phyloP scores from a whole-genome alignment of 169 alveolate species.

The Neospora caninum region DNA sequence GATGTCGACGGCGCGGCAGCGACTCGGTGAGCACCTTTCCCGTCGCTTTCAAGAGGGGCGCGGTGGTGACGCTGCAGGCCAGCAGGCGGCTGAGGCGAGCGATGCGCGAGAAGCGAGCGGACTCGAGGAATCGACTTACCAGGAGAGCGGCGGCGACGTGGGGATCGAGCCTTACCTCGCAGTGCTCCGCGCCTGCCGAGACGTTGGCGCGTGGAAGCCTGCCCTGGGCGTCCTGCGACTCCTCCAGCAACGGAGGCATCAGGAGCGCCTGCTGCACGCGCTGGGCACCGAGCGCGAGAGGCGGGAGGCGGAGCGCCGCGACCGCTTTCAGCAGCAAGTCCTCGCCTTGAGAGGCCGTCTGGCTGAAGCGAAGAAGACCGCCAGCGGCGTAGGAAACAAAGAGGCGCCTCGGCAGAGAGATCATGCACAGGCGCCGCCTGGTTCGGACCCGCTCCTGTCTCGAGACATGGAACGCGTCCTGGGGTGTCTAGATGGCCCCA shows the following conservation, averaged over 20 bases:
- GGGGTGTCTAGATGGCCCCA: neutral
- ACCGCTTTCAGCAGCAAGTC: neutral
- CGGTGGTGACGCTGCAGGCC: neutral
- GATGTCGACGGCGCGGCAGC: neutral
- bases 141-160: neutral
- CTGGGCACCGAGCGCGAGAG: neutral
- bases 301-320: neutral
- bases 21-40: neutral
- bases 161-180: neutral
- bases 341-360: neutral
- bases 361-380: neutral
- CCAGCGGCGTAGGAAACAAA: neutral
- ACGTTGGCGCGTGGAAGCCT: constrained; percentile 16
- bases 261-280: neutral
- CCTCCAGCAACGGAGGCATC: neutral
- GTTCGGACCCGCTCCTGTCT: neutral
- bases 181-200: constrained; percentile 11
- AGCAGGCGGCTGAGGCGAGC: neutral
- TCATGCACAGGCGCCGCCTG: neutral
- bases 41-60: neutral
- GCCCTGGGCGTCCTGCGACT: constrained; percentile 25
- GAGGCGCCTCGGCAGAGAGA: neutral
- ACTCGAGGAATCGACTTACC: neutral
- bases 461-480: constrained; percentile 5
- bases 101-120: neutral